Percentiles rank a stretch among this genome's conserved stretches.
These are phyloP conservation scores for Pseudonitzschia multistriata DNA, from an alignment of 108 stramenopile genomes.

Conservation along the genomic window DNA sequence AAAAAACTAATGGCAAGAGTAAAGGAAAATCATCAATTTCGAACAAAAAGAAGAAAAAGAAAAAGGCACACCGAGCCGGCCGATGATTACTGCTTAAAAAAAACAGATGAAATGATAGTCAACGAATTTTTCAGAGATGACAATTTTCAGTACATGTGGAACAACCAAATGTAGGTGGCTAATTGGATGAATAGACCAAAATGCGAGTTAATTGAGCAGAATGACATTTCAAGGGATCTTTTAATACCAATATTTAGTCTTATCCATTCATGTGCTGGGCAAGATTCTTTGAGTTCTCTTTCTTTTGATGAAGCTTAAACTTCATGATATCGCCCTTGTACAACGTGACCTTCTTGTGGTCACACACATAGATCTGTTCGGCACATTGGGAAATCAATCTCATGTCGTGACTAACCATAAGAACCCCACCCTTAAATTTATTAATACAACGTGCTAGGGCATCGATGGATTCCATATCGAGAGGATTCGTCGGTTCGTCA, in stretches of 20 bases:
- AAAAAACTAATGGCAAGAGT: slow-evolving; percentile 28
- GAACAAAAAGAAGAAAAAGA: slow-evolving; percentile 66
- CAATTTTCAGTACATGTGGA: no score
- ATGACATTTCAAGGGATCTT: no score
- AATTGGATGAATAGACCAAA: no score
- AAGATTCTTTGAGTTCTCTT: slow-evolving; percentile 85
- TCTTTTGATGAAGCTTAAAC: slow-evolving; percentile 88
- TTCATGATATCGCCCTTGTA: slow-evolving; percentile 94
- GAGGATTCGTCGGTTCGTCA: slow-evolving; percentile 97
- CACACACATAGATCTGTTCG: slow-evolving; percentile 96
- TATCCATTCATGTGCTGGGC: slow-evolving; percentile 91
- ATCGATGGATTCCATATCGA: slow-evolving; percentile 98
- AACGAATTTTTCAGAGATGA: no score
- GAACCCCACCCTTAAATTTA: slow-evolving; percentile 96
- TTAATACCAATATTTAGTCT: slow-evolving; percentile 3
- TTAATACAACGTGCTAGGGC: slow-evolving; percentile 94
- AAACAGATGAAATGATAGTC: no score
- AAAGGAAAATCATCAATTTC: slow-evolving; percentile 30
- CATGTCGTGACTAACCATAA: slow-evolving; percentile 99
- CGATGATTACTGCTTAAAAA: background rate
- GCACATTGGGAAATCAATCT: slow-evolving; percentile 97
- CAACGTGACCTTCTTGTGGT: slow-evolving; percentile 82
- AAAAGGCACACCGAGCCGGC: slow-evolving; percentile 54
- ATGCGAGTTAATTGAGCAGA: no score
- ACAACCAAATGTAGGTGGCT: no score